These are phyloP conservation scores for Achaetomiella virescens DNA, from an alignment of 495 filamentous ascomycete species.

Conservation along the genomic window DNA sequence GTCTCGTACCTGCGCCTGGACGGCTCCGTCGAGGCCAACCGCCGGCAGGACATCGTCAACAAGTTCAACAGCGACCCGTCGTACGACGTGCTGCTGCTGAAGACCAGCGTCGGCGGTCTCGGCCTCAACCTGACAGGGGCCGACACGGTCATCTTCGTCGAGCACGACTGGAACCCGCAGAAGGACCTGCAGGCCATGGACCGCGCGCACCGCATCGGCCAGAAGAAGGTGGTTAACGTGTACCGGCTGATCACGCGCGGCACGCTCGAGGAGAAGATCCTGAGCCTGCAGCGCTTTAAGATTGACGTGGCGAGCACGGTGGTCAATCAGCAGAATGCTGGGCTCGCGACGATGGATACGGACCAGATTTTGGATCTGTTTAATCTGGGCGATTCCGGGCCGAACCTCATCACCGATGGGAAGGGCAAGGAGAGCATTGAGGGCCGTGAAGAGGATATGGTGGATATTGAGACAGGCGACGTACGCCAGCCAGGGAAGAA, in stretches of 20 bases:
- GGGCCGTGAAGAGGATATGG: constrained; percentile 80
- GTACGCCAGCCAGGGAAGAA: constrained; percentile 94
- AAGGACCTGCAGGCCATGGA: constrained; percentile 99
- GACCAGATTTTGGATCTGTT: constrained; percentile 97
- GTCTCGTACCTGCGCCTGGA: constrained; percentile 88
- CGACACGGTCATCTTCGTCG: constrained; percentile 98
- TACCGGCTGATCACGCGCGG: constrained; percentile 93
- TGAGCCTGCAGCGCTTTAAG: constrained; percentile 98
- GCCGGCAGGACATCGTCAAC: constrained; percentile 94
- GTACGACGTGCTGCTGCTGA: constrained; percentile 87
- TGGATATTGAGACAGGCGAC: constrained; percentile 84
- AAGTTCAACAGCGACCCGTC: constrained; percentile 96
- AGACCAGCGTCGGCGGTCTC: constrained; percentile 89
- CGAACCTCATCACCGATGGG: constrained; percentile 48
- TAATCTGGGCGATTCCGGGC: constrained; percentile 75
- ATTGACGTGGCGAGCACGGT: constrained; percentile 97
- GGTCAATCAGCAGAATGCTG: constrained; percentile 98
- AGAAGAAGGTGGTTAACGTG: constrained; percentile 99
- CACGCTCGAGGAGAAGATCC: constrained; percentile 96
- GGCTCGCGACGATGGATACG: constrained; percentile 89
- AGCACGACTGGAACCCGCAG: constrained; percentile 99
- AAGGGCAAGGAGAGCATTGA: constrained; percentile 50
- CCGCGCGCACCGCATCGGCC: constrained; percentile 93
- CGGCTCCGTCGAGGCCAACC: constrained; percentile 80
- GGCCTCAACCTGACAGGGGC: constrained; percentile 94